phyloP scores from a whole-genome alignment of 495 filamentous ascomycete species.

The Daldinia caldariorum region DNA sequence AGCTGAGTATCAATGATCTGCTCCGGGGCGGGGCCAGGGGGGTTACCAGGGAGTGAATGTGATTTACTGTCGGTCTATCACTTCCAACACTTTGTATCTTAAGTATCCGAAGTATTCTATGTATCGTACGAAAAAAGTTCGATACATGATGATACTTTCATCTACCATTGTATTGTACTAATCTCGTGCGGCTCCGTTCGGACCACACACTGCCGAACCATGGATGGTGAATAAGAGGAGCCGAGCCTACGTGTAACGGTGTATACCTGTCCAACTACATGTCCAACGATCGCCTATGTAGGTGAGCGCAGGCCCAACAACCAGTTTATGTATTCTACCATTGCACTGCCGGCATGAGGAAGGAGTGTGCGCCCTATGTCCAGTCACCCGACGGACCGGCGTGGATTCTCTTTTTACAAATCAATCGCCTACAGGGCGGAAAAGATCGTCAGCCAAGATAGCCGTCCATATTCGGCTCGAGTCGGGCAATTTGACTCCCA shows the following conservation, averaged over 20 bases:
- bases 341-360: conserved; percentile 16
- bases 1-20: conserved; percentile 19
- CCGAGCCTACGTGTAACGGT: conserved; percentile 39
- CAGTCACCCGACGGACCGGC: conserved; percentile 21
- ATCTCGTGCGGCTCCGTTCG: conserved; percentile 46
- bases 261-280: conserved; percentile 19
- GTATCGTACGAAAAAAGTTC: background rate
- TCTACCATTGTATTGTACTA: conserved; percentile 11
- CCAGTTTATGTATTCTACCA: conserved; percentile 1
- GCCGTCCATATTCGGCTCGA: conserved; percentile 19
- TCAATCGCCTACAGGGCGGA: conserved; percentile 12
- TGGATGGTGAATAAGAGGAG: conserved; percentile 34
- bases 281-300: conserved; percentile 18
- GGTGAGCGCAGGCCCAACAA: conserved; percentile 13
- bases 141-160: no score
- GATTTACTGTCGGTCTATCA: conserved; percentile 20
- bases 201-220: conserved; percentile 37
- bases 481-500: conserved; percentile 17
- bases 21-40: conserved; percentile 6
- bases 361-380: conserved; percentile 32
- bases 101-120: background rate
- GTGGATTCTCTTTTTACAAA: conserved; percentile 25
- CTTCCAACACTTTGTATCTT: conserved; percentile 11
- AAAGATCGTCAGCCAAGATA: conserved; percentile 5
- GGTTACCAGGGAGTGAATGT: conserved; percentile 23